Evolutionary conservation across 768 basidiomycete species (phyloP).

Genomic region (Dacryopinax spathularia): DNA sequence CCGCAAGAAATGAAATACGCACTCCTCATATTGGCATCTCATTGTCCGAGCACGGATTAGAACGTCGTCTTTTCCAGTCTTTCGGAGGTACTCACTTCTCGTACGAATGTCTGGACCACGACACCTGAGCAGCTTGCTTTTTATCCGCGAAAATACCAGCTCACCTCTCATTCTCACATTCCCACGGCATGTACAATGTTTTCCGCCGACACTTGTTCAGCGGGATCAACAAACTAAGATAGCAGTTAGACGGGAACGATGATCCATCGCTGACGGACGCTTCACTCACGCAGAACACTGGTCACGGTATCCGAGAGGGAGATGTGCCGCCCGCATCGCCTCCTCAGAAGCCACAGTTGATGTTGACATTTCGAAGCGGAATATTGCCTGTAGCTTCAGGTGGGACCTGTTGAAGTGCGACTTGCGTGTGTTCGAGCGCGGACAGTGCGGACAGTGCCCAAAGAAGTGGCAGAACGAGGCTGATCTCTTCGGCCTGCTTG

Average conservation of each 20-base stretch:
- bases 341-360: constrained; percentile 68
- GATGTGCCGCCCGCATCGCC: constrained; percentile 57
- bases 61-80: not conserved
- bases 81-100: constrained; percentile 31
- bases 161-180: constrained; percentile 83
- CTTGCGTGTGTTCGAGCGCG: too few species aligned
- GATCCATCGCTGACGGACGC: not conserved
- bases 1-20: constrained; percentile 23
- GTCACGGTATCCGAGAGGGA: constrained; percentile 79
- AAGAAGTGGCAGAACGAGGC: too few species aligned
- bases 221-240: constrained; percentile 63
- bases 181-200: constrained; percentile 73
- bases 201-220: constrained; percentile 75
- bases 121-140: not conserved
- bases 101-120: constrained; percentile 24
- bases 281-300: constrained; percentile 70
- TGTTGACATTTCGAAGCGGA: constrained; percentile 49
- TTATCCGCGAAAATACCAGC: constrained; percentile 30
- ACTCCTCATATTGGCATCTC: constrained; percentile 97
- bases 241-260: constrained; percentile 8
- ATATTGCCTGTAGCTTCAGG: too few species aligned
- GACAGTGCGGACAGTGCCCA: too few species aligned
- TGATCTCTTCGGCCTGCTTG: too few species aligned
- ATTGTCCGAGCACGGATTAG: constrained; percentile 21
- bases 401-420: too few species aligned